Evolutionary conservation across 2,329 filamentous ascomycete genomes (phyloP), one percentile per base, ranked within the genome.

Genomic region (Metarhizium robertsii): DNA sequence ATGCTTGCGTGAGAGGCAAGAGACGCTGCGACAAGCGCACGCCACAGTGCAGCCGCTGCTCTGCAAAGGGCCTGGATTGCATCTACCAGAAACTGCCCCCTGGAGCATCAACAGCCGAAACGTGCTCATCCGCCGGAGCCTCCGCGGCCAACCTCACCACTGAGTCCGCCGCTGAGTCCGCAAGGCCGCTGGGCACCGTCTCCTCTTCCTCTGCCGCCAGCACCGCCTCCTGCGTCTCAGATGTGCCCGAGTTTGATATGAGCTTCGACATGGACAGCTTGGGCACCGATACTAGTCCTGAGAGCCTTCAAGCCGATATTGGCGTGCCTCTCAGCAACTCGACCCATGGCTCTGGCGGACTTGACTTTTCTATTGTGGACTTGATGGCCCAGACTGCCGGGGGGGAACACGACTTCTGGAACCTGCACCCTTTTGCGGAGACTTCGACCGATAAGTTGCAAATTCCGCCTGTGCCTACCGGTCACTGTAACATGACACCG

Each of bases 1-100:
- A 77, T 59, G 70, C 73, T 53, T 78, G 75, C 60, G 75, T 77
- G 51, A 69, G 69, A 53, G 71, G 73, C 63, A 78, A 78, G 64
- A 69, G 75, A 52, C 70, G 74, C 57, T 78, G 75, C 64, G 74
- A 78, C 62, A 76, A 77, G 67, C 67, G 64, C 49, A 66, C 65
- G 8, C 75, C 75, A 16, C 64, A 66, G 49, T 77, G 74, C 62
- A 69, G 69, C 25, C 72, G 74, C 53, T 78, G 74, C 61, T 66
- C 66, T 4, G 69, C 68, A 61, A 75, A 73, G 64, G 67, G 69
- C 18, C 67, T 72, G 53, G 65, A 68, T 46, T 77, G 74, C 61
- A 62, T 73, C 32, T 77, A 78, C 55, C 69, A 70, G 63, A 68
- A 65, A 55, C 58, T 68, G 47, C 71, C 65, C 46, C 65, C 62